Conservation (phyloP, 2,329 filamentous ascomycete genomes). For the Exserohilum rostratum region DNA sequence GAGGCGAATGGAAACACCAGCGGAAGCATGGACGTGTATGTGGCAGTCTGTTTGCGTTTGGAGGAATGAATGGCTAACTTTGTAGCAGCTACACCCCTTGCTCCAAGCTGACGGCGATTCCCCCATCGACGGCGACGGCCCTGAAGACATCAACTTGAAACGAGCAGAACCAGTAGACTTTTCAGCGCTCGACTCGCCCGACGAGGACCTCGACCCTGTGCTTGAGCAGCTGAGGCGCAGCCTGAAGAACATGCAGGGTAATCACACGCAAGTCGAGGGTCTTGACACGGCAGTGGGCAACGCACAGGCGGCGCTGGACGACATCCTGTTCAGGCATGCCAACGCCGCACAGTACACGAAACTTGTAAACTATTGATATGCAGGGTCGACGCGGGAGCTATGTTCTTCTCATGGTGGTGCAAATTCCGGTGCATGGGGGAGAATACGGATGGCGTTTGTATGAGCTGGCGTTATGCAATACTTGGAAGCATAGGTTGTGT, state of each 20-base stretch:
- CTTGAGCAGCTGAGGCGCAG: slow-evolving; percentile 48
- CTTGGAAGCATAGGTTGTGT: slow-evolving; percentile 6
- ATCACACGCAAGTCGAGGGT: slow-evolving; percentile 46
- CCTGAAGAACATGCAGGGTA: slow-evolving; percentile 48
- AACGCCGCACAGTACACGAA: slow-evolving; percentile 39
- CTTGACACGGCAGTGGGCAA: slow-evolving; percentile 38
- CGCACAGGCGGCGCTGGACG: slow-evolving; percentile 43
- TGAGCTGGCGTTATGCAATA: slow-evolving; percentile 32
- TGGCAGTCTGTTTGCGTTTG: slow-evolving; percentile 8
- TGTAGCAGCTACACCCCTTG: slow-evolving; percentile 43
- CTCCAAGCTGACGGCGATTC: slow-evolving; percentile 26
- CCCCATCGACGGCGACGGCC: slow-evolving; percentile 28
- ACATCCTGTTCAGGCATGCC: slow-evolving; percentile 42
- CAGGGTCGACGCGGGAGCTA: slow-evolving; percentile 25
- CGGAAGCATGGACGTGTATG: slow-evolving; percentile 39
- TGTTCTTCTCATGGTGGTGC: slow-evolving; percentile 24
- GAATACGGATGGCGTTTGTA: slow-evolving; percentile 22
- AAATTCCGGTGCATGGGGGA: slow-evolving; percentile 25
- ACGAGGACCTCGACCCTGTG: slow-evolving; percentile 41
- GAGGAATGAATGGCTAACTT: slow-evolving; percentile 23
- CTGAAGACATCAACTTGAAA: slow-evolving; percentile 42
- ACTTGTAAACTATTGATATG: slow-evolving; percentile 40
- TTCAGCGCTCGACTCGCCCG: slow-evolving; percentile 35
- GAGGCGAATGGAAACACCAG: slow-evolving; percentile 38
- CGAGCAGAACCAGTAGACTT: slow-evolving; percentile 21